A percentile compares a stretch with the other conserved stretches of the same genome.
phyloP scores from a whole-genome alignment of 2,329 filamentous ascomycete genomes.

The Colletotrichum sp. region DNA sequence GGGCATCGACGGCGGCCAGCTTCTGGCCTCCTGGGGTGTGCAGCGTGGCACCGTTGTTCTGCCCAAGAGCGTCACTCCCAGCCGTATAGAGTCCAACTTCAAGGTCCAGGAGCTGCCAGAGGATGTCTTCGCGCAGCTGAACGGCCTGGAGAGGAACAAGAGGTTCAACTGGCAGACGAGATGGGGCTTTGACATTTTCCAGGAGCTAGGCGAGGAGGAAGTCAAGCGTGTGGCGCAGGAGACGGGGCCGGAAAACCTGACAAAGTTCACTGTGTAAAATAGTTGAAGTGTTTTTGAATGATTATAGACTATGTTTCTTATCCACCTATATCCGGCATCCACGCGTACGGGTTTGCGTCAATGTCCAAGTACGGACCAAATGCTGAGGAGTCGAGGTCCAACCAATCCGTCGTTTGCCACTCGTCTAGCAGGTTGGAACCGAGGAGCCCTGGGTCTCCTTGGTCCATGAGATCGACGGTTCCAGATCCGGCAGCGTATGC shows the following conservation, averaged over 20 bases:
- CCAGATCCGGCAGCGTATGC: neutral
- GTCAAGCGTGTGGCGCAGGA: slow-evolving; percentile 37
- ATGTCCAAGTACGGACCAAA: slow-evolving; percentile 24
- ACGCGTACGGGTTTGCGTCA: slow-evolving; percentile 7
- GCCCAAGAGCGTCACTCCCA: slow-evolving; percentile 72
- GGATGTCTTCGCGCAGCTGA: slow-evolving; percentile 39
- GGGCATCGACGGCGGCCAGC: slow-evolving; percentile 41
- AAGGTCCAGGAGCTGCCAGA: slow-evolving; percentile 40
- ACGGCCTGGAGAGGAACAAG: slow-evolving; percentile 44
- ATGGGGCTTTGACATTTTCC: slow-evolving; percentile 51
- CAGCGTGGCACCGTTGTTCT: slow-evolving; percentile 70
- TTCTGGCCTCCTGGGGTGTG: slow-evolving; percentile 64
- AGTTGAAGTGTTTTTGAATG: neutral
- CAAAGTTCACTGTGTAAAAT: slow-evolving; percentile 34
- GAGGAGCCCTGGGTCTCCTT: neutral
- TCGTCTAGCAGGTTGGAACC: slow-evolving; percentile 21
- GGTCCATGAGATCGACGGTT: neutral
- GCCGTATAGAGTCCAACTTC: slow-evolving; percentile 71
- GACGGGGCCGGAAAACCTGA: slow-evolving; percentile 37
- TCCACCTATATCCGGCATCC: slow-evolving; percentile 18
- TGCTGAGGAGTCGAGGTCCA: slow-evolving; percentile 29
- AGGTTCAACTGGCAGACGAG: slow-evolving; percentile 45
- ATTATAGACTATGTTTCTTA: neutral
- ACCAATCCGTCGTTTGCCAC: slow-evolving; percentile 35
- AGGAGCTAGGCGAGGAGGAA: slow-evolving; percentile 42